Evolutionary conservation across 768 basidiomycete genomes (phyloP).

Genomic region (Kwoniella newhampshirensis): DNA sequence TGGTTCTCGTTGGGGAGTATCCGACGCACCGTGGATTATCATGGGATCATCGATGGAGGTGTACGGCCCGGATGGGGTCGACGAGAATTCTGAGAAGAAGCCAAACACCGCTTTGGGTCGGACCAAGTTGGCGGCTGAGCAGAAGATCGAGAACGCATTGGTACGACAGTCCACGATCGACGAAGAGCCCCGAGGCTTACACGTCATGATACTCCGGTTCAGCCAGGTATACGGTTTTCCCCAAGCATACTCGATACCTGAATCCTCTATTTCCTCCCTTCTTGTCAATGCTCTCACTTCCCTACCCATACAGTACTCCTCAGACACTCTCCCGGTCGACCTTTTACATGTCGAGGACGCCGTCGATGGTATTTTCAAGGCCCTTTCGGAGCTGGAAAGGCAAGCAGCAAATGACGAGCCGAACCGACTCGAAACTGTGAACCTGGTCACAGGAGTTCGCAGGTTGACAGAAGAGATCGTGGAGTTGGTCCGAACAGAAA

Average conservation of each 20-base stretch:
- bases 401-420: neutral
- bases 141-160: slow-evolving; percentile 17
- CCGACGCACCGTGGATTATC: slow-evolving; percentile 46
- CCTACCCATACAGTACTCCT: slow-evolving; percentile 46
- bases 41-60: slow-evolving; percentile 46
- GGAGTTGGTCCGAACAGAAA: slow-evolving; percentile 35
- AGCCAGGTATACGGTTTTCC: slow-evolving; percentile 47
- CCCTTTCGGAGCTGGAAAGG: slow-evolving; percentile 25
- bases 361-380: slow-evolving; percentile 39
- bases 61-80: slow-evolving; percentile 31
- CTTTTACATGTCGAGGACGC: slow-evolving; percentile 49
- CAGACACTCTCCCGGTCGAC: slow-evolving; percentile 33
- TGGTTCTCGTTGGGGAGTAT: slow-evolving; percentile 7
- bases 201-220: slow-evolving; percentile 40
- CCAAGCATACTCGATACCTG: slow-evolving; percentile 21
- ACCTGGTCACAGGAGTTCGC: slow-evolving; percentile 43
- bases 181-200: neutral
- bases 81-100: slow-evolving; percentile 21
- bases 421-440: slow-evolving; percentile 25
- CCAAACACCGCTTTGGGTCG: slow-evolving; percentile 39
- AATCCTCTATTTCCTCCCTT: slow-evolving; percentile 43
- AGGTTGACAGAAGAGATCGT: slow-evolving; percentile 38
- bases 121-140: slow-evolving; percentile 41
- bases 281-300: slow-evolving; percentile 43
- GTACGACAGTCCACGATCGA: neutral